phyloP scores from a whole-genome alignment of 495 filamentous ascomycete species.

The Xylaria castorea region DNA sequence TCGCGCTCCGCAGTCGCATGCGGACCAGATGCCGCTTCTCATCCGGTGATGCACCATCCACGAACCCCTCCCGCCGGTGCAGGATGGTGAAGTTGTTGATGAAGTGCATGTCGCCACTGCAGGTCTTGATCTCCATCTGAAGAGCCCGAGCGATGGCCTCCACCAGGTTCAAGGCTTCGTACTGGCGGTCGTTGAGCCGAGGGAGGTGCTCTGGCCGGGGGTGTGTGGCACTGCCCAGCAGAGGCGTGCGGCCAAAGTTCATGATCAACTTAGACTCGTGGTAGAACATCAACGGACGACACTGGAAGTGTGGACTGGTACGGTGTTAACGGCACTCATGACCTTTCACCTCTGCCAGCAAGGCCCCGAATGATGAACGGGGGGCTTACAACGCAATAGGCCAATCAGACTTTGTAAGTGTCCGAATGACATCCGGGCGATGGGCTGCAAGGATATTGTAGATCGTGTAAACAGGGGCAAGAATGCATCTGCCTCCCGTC shows the following conservation, averaged over 20 bases:
- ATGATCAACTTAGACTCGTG: constrained; percentile 60
- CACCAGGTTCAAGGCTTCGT: constrained; percentile 68
- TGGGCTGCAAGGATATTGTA: constrained; percentile 70
- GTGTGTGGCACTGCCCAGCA: constrained; percentile 63
- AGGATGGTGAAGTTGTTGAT: constrained; percentile 77
- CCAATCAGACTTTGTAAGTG: constrained; percentile 65
- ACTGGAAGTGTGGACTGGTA: constrained; percentile 56
- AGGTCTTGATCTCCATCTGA: constrained; percentile 57
- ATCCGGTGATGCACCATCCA: constrained; percentile 50
- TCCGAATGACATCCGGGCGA: constrained; percentile 67
- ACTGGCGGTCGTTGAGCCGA: constrained; percentile 60
- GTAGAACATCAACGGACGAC: constrained; percentile 65
- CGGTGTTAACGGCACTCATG: constrained; percentile 3
- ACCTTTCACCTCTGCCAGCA: constrained; percentile 23
- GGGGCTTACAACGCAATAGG: constrained; percentile 64
- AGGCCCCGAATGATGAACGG: constrained; percentile 6
- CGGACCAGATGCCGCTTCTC: constrained; percentile 58
- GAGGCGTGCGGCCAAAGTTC: constrained; percentile 65
- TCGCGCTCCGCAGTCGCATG: constrained; percentile 57
- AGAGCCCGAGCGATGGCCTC: constrained; percentile 65
- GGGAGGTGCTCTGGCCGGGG: constrained; percentile 62
- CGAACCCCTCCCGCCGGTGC: constrained; percentile 69
- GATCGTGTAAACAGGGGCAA: constrained; percentile 65
- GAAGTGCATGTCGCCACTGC: constrained; percentile 74
- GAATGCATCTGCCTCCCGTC: constrained; percentile 64